These are phyloP conservation scores for Vigna mungo DNA, from an alignment of 306 rosid species.

Conservation along the genomic window DNA sequence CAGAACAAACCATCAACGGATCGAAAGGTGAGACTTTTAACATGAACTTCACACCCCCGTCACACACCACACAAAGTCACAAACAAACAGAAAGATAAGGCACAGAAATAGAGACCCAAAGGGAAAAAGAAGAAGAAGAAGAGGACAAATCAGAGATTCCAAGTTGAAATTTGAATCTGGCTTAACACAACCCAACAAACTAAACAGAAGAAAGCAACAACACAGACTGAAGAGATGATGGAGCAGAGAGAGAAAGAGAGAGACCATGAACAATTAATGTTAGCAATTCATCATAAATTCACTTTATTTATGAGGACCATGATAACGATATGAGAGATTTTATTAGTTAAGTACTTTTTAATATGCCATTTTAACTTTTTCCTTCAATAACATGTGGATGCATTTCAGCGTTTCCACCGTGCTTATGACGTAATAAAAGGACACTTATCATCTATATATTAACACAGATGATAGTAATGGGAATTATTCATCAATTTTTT, in stretches of 20 bases:
- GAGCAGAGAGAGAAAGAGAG: not conserved
- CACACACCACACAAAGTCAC: conserved; percentile 8
- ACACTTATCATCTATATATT: no score
- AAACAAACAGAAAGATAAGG: conserved; percentile 12
- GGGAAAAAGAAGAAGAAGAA: not conserved
- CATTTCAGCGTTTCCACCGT: no score
- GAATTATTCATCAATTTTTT: no score
- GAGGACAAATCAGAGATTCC: conserved; percentile 19
- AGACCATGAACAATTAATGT: not conserved
- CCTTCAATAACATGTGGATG: no score
- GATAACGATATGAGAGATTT: no score
- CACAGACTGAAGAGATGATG: not conserved
- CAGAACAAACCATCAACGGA: conserved; percentile 1
- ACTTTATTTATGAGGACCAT: not conserved
- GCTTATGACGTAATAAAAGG: no score
- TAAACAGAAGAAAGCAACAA: not conserved
- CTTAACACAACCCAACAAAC: conserved; percentile 11
- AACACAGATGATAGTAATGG: no score
- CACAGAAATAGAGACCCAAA: not conserved
- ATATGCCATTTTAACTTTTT: not conserved
- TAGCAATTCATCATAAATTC: not conserved
- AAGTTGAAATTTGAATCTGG: conserved; percentile 16
- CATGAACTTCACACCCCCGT: not conserved
- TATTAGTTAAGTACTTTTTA: not conserved
- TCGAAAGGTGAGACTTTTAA: conserved; percentile 26